phyloP scores from a whole-genome alignment of 2,329 filamentous ascomycete species.

The Pestalotiopsis fici region DNA sequence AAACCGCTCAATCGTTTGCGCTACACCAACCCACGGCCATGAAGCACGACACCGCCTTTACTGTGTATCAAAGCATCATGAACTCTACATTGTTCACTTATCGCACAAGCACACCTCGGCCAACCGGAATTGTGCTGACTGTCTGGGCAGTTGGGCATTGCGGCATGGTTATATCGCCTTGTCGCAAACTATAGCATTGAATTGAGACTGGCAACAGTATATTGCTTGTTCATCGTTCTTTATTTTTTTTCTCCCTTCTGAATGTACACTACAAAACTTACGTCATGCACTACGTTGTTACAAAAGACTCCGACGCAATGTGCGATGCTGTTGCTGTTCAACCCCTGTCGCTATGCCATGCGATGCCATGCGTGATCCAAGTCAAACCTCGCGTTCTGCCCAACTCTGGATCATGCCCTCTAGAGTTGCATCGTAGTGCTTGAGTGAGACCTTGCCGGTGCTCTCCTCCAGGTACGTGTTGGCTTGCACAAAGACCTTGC shows the following conservation, averaged over 20 bases:
- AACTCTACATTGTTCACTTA: too few species aligned
- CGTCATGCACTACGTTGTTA: neutral
- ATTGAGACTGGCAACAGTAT: neutral
- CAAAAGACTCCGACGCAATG: neutral
- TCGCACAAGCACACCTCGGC: too few species aligned
- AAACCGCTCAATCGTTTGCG: neutral
- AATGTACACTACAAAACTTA: neutral
- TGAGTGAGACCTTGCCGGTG: constrained; percentile 71
- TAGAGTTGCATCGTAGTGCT: constrained; percentile 81
- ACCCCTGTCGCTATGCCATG: neutral
- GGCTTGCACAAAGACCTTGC: constrained; percentile 91
- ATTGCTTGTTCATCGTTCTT: neutral
- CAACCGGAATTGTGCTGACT: too few species aligned
- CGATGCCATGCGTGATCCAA: neutral
- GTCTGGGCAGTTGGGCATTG: too few species aligned
- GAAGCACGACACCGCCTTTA: too few species aligned
- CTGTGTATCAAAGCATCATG: too few species aligned
- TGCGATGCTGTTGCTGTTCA: neutral
- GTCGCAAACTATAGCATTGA: too few species aligned
- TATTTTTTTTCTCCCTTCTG: neutral
- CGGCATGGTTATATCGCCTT: too few species aligned
- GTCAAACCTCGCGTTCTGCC: constrained; percentile 59
- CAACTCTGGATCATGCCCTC: constrained; percentile 85
- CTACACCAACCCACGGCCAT: neutral
- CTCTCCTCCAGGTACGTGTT: constrained; percentile 76